A percentile compares a stretch with the other conserved stretches of the same genome.
Conservation (phyloP, 148 eudicot species). For the Camellia sinensis region DNA sequence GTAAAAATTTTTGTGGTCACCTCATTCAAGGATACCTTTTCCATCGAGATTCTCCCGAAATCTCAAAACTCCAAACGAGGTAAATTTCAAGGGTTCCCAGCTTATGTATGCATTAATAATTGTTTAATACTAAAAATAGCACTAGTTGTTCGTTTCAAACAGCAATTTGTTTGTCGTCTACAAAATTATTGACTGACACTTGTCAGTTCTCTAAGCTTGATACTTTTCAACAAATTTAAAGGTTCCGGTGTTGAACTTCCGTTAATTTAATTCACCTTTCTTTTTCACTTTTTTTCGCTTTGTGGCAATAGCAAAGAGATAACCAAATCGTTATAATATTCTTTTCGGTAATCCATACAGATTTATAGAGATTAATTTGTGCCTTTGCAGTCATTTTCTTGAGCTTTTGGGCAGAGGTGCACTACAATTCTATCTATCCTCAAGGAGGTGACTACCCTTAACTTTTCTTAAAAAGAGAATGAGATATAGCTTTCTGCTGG, state of each 20-base stretch:
- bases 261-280: neutral
- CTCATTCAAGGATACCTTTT: constrained; percentile 84
- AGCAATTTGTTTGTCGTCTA: neutral
- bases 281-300: neutral
- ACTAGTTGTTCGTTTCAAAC: neutral
- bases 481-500: constrained; percentile 2
- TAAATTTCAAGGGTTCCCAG: constrained; percentile 18
- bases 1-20: constrained; percentile 76
- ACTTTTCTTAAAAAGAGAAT: neutral
- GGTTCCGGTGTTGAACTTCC: neutral
- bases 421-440: constrained; percentile 93
- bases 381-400: constrained; percentile 60
- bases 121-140: neutral
- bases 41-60: constrained; percentile 81
- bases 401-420: constrained; percentile 99
- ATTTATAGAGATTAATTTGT: neutral
- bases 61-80: constrained; percentile 73
- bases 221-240: neutral
- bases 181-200: neutral
- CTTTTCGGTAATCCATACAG: neutral
- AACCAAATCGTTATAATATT: neutral
- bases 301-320: neutral
- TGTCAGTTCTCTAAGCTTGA: neutral
- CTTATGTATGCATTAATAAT: constrained; percentile 13
- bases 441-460: constrained; percentile 58